Evolutionary conservation across 805 yeast genomes (phyloP).

Genomic region (Hanseniaspora mollemarum): DNA sequence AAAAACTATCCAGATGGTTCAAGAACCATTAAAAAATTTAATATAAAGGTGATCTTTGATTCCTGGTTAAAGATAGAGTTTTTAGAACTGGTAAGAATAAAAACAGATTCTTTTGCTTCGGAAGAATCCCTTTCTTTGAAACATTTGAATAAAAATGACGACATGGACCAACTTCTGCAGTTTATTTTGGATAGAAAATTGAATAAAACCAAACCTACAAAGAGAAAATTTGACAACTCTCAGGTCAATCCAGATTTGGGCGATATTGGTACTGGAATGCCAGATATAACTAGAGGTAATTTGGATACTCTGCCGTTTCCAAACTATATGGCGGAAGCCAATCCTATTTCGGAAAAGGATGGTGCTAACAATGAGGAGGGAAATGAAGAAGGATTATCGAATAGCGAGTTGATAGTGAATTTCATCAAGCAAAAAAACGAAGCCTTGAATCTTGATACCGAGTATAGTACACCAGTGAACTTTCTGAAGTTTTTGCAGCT

Average conservation of each 20-base stretch:
- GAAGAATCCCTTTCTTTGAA: background rate
- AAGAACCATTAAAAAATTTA: conserved; percentile 49
- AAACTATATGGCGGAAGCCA: background rate
- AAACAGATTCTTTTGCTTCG: conserved; percentile 2
- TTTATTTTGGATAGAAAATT: conserved; percentile 7
- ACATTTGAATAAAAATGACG: conserved; percentile 1
- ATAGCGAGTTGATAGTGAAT: background rate
- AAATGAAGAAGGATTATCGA: background rate
- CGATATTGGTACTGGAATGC: background rate
- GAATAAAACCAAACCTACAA: background rate
- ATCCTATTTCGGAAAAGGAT: background rate
- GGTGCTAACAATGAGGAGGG: background rate
- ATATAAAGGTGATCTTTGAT: conserved; percentile 50
- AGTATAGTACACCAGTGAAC: conserved; percentile 46
- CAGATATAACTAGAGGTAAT: background rate
- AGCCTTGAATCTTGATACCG: conserved; percentile 1
- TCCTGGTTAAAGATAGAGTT: conserved; percentile 57
- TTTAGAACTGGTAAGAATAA: conserved; percentile 39
- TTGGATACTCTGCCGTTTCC: background rate
- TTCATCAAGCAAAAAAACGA: background rate
- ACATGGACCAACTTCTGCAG: background rate
- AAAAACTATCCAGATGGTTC: conserved; percentile 61
- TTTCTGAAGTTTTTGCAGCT: conserved; percentile 64
- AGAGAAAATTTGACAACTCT: background rate
- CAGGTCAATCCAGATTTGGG: background rate